Evolutionary conservation across 108 stramenopile genomes (phyloP).

Genomic region (Schizochytrium sp.): DNA sequence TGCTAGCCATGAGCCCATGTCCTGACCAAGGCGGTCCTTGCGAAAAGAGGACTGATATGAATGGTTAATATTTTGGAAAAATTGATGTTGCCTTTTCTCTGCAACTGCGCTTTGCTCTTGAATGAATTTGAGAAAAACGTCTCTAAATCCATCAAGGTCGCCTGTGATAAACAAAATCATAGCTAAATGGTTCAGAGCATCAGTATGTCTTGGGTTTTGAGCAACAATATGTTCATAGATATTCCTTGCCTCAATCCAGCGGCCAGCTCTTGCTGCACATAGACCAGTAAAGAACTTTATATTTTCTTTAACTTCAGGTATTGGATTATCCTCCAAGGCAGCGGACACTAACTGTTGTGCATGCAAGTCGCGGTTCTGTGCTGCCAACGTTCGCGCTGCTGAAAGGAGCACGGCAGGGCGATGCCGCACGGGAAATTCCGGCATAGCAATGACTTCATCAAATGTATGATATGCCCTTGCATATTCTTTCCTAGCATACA

Average conservation of each 20-base stretch:
- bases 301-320: not conserved
- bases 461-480: not conserved
- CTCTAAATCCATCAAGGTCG: not conserved
- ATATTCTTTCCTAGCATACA: not conserved
- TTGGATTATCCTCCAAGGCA: slow-evolving; percentile 5
- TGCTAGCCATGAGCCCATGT: not conserved
- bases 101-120: not conserved
- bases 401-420: slow-evolving; percentile 23
- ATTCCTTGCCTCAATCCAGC: not conserved
- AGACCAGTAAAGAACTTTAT: not conserved
- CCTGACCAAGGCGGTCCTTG: slow-evolving; percentile 15
- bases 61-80: not conserved
- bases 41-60: slow-evolving; percentile 33
- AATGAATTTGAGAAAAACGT: not conserved
- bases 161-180: not conserved
- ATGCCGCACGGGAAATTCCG: not conserved
- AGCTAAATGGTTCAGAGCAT: not conserved
- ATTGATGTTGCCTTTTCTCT: not conserved
- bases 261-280: not conserved
- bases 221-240: not conserved
- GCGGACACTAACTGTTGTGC: not conserved
- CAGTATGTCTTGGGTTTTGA: not conserved
- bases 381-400: not conserved
- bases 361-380: not conserved
- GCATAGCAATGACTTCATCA: slow-evolving; percentile 17